Percentiles rank a stretch among this genome's conserved stretches.
Evolutionary conservation across 495 filamentous ascomycete genomes (phyloP).

Genomic region (Podospora conica): DNA sequence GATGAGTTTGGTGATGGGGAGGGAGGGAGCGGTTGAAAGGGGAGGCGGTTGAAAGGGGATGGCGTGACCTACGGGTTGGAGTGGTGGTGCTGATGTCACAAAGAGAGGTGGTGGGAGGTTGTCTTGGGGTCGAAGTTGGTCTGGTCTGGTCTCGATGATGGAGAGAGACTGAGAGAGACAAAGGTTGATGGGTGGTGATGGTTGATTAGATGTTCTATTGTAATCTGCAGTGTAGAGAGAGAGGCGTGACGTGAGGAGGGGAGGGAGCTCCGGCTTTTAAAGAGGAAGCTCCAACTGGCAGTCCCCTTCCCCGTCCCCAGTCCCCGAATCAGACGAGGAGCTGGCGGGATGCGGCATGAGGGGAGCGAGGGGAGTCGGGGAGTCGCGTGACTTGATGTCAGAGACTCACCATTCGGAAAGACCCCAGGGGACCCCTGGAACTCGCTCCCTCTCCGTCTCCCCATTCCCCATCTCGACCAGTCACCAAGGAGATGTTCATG

Average conservation of each 20-base stretch:
- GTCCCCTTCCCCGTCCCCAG: too few relatives aligned
- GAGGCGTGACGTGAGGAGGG: slow-evolving; percentile 8
- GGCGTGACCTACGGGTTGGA: neutral
- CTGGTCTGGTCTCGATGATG: neutral
- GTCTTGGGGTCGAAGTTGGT: neutral
- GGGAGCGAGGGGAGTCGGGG: slow-evolving; percentile 16
- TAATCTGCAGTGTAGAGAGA: neutral
- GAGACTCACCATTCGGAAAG: slow-evolving; percentile 19
- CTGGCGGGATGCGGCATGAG: slow-evolving; percentile 14
- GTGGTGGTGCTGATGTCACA: slow-evolving; percentile 1
- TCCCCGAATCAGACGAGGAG: slow-evolving; percentile 27
- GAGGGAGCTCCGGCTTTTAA: slow-evolving; percentile 24
- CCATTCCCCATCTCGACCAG: neutral
- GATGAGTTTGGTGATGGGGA: neutral
- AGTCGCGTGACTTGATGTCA: slow-evolving; percentile 31
- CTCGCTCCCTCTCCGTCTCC: too few relatives aligned
- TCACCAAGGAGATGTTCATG: neutral
- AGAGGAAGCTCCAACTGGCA: slow-evolving; percentile 8
- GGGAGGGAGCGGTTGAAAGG: neutral
- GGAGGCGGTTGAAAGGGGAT: neutral
- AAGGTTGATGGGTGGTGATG: slow-evolving; percentile 8
- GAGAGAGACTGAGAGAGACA: slow-evolving; percentile 3
- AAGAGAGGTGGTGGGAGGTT: neutral
- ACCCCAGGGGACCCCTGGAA: neutral
- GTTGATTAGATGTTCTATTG: neutral